phyloP scores from a whole-genome alignment of 352 stramenopile genomes.

The Globisporangium iwayamae region DNA sequence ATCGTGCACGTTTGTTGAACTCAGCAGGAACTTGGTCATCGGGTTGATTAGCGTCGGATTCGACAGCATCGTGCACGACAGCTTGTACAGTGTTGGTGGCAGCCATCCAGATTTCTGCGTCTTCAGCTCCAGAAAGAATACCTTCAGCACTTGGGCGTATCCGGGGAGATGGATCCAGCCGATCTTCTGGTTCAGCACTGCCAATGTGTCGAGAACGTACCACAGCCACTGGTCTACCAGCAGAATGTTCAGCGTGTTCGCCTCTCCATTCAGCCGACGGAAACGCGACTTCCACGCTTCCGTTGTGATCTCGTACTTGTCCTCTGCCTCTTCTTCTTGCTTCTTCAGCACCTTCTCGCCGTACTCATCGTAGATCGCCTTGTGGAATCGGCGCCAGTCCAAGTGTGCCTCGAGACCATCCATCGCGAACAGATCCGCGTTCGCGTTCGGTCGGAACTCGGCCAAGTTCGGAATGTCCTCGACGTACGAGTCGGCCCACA shows the following conservation, averaged over 20 bases:
- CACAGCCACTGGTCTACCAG: constrained; percentile 87
- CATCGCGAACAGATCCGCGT: constrained; percentile 86
- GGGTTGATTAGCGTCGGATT: constrained; percentile 87
- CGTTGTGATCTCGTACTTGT: constrained; percentile 87
- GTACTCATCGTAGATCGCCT: constrained; percentile 84
- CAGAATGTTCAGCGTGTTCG: constrained; percentile 87
- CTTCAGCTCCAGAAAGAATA: constrained; percentile 88
- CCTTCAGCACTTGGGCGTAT: constrained; percentile 85
- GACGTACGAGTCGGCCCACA: constrained; percentile 85
- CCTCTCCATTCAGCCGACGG: constrained; percentile 70
- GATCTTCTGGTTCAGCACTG: constrained; percentile 88
- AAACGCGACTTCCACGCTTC: constrained; percentile 84
- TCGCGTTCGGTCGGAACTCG: constrained; percentile 80
- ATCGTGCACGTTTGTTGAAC: constrained; percentile 85
- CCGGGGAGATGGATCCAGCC: constrained; percentile 81
- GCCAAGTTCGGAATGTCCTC: constrained; percentile 73
- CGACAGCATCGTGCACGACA: constrained; percentile 88
- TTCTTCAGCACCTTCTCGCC: constrained; percentile 83
- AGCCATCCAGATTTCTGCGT: constrained; percentile 87
- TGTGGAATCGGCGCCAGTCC: constrained; percentile 88
- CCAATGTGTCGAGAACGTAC: constrained; percentile 88
- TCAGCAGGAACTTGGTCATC: constrained; percentile 88
- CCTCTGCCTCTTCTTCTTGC: constrained; percentile 85
- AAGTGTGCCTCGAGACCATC: constrained; percentile 84
- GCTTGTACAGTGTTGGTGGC: constrained; percentile 82